phyloP scores from a whole-genome alignment of 2,329 filamentous ascomycete genomes.

The Aspergillus ustus region DNA sequence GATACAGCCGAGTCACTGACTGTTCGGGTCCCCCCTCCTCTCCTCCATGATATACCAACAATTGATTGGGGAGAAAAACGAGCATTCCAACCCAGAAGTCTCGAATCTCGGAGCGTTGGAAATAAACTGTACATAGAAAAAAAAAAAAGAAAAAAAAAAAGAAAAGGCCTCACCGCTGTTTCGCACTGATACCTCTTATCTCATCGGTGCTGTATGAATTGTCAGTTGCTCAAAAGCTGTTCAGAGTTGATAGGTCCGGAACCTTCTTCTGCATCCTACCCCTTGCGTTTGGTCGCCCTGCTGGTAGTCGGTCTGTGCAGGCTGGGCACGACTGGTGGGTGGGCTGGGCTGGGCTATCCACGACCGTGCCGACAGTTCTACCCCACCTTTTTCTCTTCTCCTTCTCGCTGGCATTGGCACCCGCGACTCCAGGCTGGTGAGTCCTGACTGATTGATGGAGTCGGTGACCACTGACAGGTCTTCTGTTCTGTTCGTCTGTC shows the following conservation, averaged over 20 bases:
- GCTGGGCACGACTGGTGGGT: neutral
- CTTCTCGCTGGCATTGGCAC: neutral
- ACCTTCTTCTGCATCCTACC: constrained; percentile 28
- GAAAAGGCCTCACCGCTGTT: constrained; percentile 28
- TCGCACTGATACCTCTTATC: constrained; percentile 17
- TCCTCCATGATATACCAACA: neutral
- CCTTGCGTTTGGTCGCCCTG: constrained; percentile 26
- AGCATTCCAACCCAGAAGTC: too few species aligned
- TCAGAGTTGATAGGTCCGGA: constrained; percentile 27
- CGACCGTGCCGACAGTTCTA: neutral
- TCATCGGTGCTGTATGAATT: constrained; percentile 9
- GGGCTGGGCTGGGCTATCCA: neutral
- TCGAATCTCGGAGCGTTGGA: too few species aligned
- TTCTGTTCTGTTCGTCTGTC: neutral
- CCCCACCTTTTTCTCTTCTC: neutral
- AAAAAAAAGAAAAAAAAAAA: too few species aligned
- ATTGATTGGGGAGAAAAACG: too few species aligned
- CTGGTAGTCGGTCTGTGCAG: constrained; percentile 12
- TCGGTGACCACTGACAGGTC: neutral
- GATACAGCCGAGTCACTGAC: neutral
- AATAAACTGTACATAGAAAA: too few species aligned
- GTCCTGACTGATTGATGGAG: neutral
- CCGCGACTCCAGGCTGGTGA: neutral
- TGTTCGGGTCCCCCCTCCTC: neutral
- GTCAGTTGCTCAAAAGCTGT: constrained; percentile 18